Evolutionary conservation across 768 basidiomycete genomes (phyloP), one percentile per base, ranked within the genome.

Genomic region (Russula sp.): DNA sequence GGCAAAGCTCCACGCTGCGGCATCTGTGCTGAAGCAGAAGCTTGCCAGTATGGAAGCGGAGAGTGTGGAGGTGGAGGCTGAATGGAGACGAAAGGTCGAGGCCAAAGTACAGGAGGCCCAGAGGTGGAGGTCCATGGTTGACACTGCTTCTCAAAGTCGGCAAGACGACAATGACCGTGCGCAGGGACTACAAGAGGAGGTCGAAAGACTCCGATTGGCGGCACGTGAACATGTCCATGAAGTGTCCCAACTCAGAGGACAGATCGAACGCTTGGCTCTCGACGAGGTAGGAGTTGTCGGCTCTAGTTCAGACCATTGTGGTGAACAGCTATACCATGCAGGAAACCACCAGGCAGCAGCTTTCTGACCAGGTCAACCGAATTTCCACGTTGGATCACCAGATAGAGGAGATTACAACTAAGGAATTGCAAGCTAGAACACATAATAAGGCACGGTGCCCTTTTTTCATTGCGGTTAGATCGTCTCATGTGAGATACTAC

Each of bases 61-160:
- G 72, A 81, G 93, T 42, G 86, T 81, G 56, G 94, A 96, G 53
- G 81, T 82, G 35, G 96, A 98, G 68, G 87, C 88, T 29, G 88
- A 91, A 64, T 96, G 94, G 91, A 89, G 88, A 69, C 80, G 79
- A 59, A 94, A 93, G 70, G 76, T 98, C 36, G 80, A 80, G 29
- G 88, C 91, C 68, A 89, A 92, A 70, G 78, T 81, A 25, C 80
- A 79, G 65, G 94, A 96, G 70, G 75, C 86, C 20, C 93, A 97
- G 60, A 81, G 84, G 53, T 69, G 94, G 63, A 84, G 86, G 69
- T 75, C 75, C 43, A 69, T 78, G 45, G 70, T 93, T 42, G 84
- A 81, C 20, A 78, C 77, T 11, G 78, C 81, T 34, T 79, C 82
- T 53, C 84, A 80, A 69, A 81, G 77, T 29, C 78, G 81, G 48